Base-by-base conservation (phyloP, 73 alveolate species). In the Paramecium caudatum region DNA sequence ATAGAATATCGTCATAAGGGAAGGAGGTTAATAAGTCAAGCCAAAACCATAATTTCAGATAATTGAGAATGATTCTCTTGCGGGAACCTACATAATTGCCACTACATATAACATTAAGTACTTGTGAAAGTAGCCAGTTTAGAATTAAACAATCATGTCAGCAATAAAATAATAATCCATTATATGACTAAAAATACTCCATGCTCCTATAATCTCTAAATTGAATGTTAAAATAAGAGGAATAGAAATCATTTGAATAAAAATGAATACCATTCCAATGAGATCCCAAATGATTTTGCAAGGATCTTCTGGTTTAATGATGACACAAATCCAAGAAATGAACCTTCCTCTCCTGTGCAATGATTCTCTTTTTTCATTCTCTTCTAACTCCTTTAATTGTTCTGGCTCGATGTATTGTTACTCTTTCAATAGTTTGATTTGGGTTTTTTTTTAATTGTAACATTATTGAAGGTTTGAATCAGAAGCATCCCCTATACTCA, bases 151-250 rank as follows among this genome's bases (percentile, higher is more conserved):
- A 15, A 74, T 15, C 16, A 74, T 74, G 55, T 74, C 88, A 74
- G 43, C 68, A 30, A 74, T 17, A 74, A 74, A 74, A 43, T 41
- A 74, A 74, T 12, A 74, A 74, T 74, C 88, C 88, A 74, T 74
- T 1, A 74, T 45, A 15, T 37, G 19, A 3, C 12, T 21, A 39
- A 74, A 74, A 15, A 45, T 74, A 5, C 12, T 23, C n/a, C n/a
- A 27, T 3, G 25, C 46, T 2, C 17, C 47, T 6, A 41, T 46
- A 1, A 74, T 1, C 16, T 37, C 46, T 1, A 74, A 19, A 6
- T 37, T 8, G 32, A 74, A 74, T 37, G 88, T 74, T 2, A 74
- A 8, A 39, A 74, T 74, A 12, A 74, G 21, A 0, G 88, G 88
- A 41, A 74, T 43, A 15, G 21, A 8, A 19, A 74, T 37, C 88